These are phyloP conservation scores for Suillus sp. DNA, from an alignment of 768 basidiomycete genomes.

Conservation along the genomic window DNA sequence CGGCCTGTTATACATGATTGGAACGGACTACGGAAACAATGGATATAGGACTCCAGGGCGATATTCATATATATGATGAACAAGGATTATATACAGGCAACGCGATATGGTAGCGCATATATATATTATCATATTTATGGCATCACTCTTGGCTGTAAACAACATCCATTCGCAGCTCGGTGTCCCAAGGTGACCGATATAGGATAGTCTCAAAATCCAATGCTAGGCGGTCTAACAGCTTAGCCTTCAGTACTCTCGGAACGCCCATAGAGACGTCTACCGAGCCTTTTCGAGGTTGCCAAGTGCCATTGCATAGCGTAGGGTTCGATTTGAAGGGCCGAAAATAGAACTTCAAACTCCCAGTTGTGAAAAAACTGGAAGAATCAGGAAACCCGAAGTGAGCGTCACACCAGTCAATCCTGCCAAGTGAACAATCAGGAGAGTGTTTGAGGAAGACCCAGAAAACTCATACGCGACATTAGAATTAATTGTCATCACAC, in stretches of 20 bases:
- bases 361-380: slow-evolving; percentile 21
- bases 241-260: slow-evolving; percentile 22
- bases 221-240: slow-evolving; percentile 20
- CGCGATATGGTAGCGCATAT: not conserved
- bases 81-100: not conserved
- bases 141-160: not conserved
- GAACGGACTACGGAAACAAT: too few relatives aligned
- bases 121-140: not conserved
- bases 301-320: slow-evolving; percentile 20
- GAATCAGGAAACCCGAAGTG: slow-evolving; percentile 26
- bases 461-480: slow-evolving; percentile 23
- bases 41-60: too few relatives aligned
- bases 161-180: not conserved
- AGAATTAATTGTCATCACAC: slow-evolving; percentile 24
- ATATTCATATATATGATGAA: not conserved
- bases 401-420: slow-evolving; percentile 26
- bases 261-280: slow-evolving; percentile 29
- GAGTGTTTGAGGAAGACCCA: too few relatives aligned
- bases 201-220: slow-evolving; percentile 15
- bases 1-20: too few relatives aligned
- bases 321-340: slow-evolving; percentile 30
- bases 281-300: slow-evolving; percentile 19
- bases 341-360: slow-evolving; percentile 22
- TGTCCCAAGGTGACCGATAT: not conserved
- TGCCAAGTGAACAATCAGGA: slow-evolving; percentile 2